Evolutionary conservation across 2,329 filamentous ascomycete genomes (phyloP), one percentile per base, ranked within the genome.

Genomic region (Tolypocladium ophioglossoides): DNA sequence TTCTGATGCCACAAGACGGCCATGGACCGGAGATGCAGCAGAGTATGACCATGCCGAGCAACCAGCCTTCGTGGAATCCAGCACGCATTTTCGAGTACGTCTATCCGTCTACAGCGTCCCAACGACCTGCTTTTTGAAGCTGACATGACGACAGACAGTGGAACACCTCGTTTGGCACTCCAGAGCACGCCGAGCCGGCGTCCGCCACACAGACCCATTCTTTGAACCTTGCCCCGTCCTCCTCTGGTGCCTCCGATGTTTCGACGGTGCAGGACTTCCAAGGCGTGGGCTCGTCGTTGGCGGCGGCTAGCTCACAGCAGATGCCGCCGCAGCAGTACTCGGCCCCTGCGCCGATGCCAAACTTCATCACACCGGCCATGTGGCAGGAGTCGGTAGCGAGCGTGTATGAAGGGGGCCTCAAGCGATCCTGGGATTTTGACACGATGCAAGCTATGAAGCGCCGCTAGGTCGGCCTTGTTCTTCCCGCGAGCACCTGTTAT

Each of bases 161-260:
- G 91, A 91, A 95, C 71, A 85, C 87, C 66, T 91, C 92, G 60
- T 97, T 96, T 74, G 89, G 90, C 76, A 88, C 85, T 70, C 83
- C 82, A 52, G 58, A 63, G 54, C 64, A 68, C 49, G 52, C 65
- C 57, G 61, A 68, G 49, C 56, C 64, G 54, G 59, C 66, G 54
- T 62, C 70, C 69, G 61, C 61, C 56, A 67, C 74, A 61, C 74
- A 76, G 64, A 68, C 73, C 67, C 75, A 68, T 67, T 70, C 74
- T 72, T 74, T 82, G 71, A 80, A 76, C 69, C 68, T 76, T 64
- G 35, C 57, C 37, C 66, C 75, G 58, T 73, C 76, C 60, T 74
- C 78, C 66, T 69, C 78, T 73, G 77, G 75, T 73, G 73, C 74
- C 59, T 70, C 77, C 61, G 79, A 83, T 68, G 69, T 79, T 44